A percentile compares a stretch with the other conserved stretches of the same genome.
These are phyloP conservation scores for Cubamyces lactineus DNA, from an alignment of 768 basidiomycete species.

Conservation along the genomic window DNA sequence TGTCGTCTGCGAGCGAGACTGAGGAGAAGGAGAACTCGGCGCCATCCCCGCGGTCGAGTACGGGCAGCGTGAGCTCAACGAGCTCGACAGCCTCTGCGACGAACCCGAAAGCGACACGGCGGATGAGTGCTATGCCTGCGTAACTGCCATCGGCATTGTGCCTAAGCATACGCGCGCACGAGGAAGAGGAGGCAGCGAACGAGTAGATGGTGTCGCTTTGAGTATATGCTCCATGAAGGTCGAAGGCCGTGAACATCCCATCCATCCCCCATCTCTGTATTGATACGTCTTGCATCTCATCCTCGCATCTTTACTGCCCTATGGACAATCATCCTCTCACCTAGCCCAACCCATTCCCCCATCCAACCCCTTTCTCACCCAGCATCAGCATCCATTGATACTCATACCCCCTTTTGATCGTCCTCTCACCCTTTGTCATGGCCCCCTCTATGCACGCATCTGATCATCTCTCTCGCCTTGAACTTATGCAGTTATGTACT, in stretches of 20 bases:
- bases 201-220: constrained; percentile 11
- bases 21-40: constrained; percentile 54
- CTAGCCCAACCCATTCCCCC: not conserved
- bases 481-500: constrained; percentile 31
- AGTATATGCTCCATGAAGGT: constrained; percentile 17
- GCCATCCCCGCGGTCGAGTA: constrained; percentile 25
- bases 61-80: constrained; percentile 7
- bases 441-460: constrained; percentile 14
- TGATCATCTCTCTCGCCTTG: constrained; percentile 19
- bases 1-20: constrained; percentile 45
- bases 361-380: not conserved
- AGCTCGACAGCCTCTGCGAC: constrained; percentile 9
- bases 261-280: constrained; percentile 15
- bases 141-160: not conserved
- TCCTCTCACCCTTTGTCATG: not conserved
- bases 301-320: constrained; percentile 14
- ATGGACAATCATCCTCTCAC: constrained; percentile 8
- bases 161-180: not conserved
- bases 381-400: not conserved
- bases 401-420: not conserved
- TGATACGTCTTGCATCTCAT: constrained; percentile 23
- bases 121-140: constrained; percentile 31
- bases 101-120: constrained; percentile 20
- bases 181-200: not conserved
- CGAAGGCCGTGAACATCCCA: constrained; percentile 7